phyloP scores from a whole-genome alignment of 345 rosid genomes.

The Microcos paniculata region DNA sequence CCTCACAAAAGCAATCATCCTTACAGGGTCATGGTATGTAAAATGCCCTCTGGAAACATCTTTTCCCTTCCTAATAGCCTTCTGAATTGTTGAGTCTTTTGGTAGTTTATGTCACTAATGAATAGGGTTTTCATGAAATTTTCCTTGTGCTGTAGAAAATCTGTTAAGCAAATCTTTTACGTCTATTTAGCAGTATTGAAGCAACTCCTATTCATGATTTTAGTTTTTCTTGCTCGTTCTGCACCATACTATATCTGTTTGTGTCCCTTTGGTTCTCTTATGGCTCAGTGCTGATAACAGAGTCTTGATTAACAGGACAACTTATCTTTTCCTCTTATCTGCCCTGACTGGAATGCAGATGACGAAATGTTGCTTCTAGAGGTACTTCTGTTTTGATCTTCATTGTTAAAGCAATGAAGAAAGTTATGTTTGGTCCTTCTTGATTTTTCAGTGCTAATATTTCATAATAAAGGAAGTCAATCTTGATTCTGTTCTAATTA shows the following conservation, averaged over 20 bases:
- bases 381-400: constrained; percentile 40
- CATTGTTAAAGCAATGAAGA: not conserved
- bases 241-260: not conserved
- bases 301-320: constrained; percentile 55
- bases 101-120: not conserved
- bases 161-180: not conserved
- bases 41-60: not conserved
- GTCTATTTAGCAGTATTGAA: constrained; percentile 1
- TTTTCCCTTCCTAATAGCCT: not conserved
- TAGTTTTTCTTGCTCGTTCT: not conserved
- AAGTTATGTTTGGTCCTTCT: not conserved
- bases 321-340: constrained; percentile 82
- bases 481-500: constrained; percentile 10
- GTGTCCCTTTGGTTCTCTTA: not conserved
- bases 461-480: constrained; percentile 6
- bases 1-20: constrained; percentile 87
- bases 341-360: constrained; percentile 97
- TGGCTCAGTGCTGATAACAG: constrained; percentile 4
- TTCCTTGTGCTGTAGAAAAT: not conserved
- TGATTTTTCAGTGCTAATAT: not conserved
- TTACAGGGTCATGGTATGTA: constrained; percentile 94
- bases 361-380: constrained; percentile 95
- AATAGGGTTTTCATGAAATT: not conserved
- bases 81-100: not conserved
- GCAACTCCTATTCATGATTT: not conserved